Conservation (phyloP, 768 basidiomycete species). For the Mycena sanguinolenta region DNA sequence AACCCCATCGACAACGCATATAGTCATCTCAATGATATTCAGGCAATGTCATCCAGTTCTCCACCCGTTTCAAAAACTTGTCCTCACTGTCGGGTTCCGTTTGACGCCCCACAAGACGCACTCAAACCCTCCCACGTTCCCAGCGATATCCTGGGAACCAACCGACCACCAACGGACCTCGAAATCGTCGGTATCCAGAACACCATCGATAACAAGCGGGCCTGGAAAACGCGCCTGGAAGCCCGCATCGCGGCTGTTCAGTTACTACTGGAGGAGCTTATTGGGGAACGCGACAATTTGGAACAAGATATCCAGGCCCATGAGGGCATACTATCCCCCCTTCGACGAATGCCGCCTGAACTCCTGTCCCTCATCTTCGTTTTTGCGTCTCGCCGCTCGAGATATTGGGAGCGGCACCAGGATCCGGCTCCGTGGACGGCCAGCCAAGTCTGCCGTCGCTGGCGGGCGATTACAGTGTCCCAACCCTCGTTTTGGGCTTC, state of each 20-base stretch:
- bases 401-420: too few species aligned
- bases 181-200: conserved; percentile 2
- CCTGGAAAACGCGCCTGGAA: conserved; percentile 1
- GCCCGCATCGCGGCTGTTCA: conserved; percentile 8
- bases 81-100: background rate
- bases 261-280: background rate
- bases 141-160: conserved; percentile 15
- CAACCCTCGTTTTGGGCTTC: conserved; percentile 17
- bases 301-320: conserved; percentile 4
- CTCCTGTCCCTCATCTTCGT: conserved; percentile 21
- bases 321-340: conserved; percentile 20
- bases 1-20: too few species aligned
- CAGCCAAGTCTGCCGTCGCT: conserved; percentile 15
- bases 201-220: background rate
- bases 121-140: background rate
- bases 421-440: conserved; percentile 7
- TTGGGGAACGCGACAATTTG: background rate
- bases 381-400: background rate
- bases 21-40: too few species aligned
- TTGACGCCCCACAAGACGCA: background rate
- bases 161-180: conserved; percentile 6
- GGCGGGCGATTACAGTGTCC: background rate
- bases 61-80: background rate
- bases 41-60: too few species aligned
- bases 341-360: conserved; percentile 23